Percentiles rank a stretch among this genome's conserved stretches.
phyloP scores from a whole-genome alignment of 75 land plant species.

The Cupressus sempervirens region DNA sequence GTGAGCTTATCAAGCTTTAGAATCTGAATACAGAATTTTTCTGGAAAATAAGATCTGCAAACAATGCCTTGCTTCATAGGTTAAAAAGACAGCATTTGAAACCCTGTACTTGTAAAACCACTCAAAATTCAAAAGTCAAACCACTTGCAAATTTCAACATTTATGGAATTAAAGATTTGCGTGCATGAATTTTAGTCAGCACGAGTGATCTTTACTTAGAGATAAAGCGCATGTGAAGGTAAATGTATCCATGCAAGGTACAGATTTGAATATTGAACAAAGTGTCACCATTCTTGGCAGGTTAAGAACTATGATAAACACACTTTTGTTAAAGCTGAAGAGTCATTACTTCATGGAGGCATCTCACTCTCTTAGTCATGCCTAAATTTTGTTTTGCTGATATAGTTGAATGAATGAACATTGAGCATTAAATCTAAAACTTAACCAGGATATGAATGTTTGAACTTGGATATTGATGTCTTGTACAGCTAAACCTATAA shows the following conservation, averaged over 20 bases:
- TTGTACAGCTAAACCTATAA: too few relatives aligned
- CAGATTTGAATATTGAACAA: neutral
- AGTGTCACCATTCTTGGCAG: neutral
- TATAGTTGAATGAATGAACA: too few relatives aligned
- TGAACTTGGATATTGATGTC: too few relatives aligned
- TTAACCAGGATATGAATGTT: too few relatives aligned
- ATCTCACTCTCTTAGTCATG: neutral
- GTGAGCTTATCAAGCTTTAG: constrained; percentile 21
- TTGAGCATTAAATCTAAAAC: too few relatives aligned
- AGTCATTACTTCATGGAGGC: neutral
- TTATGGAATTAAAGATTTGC: neutral
- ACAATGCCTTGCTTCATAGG: neutral
- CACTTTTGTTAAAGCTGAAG: neutral
- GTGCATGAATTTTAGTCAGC: neutral
- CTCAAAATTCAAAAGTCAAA: neutral
- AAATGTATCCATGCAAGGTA: neutral
- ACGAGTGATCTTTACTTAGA: neutral
- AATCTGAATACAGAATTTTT: neutral
- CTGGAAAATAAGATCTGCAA: constrained; percentile 6
- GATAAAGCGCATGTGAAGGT: neutral
- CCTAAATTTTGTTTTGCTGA: neutral
- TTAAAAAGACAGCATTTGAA: neutral
- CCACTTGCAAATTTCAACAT: neutral
- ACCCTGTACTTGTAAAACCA: neutral
- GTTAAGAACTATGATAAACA: neutral